Conservation (phyloP, 169 alveolate genomes). For the Eimeria sp. region DNA sequence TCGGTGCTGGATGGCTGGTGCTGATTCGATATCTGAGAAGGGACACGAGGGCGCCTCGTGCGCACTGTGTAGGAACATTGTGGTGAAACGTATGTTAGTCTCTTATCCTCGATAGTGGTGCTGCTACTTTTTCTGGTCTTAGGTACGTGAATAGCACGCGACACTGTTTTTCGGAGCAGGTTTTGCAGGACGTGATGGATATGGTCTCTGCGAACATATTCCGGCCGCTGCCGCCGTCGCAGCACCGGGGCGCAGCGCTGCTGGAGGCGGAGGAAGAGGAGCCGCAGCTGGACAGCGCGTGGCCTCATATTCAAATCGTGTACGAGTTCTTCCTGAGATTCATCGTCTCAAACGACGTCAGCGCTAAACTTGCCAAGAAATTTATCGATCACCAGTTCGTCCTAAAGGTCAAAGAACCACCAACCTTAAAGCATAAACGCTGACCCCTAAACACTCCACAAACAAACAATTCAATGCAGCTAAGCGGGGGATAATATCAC, state of each 20-base stretch:
- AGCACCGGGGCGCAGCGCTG: conserved; percentile 50
- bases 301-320: conserved; percentile 93
- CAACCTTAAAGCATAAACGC: no score
- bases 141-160: conserved; percentile 89
- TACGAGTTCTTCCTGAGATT: conserved; percentile 94
- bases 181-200: conserved; percentile 91
- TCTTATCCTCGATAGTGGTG: background rate
- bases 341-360: conserved; percentile 92
- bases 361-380: conserved; percentile 92
- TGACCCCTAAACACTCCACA: no score
- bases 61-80: background rate
- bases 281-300: conserved; percentile 91
- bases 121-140: background rate
- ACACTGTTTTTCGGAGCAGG: conserved; percentile 89
- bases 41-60: no score
- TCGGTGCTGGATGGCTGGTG: no score
- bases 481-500: no score
- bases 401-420: conserved; percentile 74
- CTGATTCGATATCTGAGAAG: no score
- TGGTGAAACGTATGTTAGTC: background rate
- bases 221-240: conserved; percentile 86
- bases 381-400: conserved; percentile 93
- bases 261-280: conserved; percentile 93
- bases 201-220: conserved; percentile 91
- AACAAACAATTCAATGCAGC: no score